These are phyloP conservation scores for Cyclotella baltica DNA, from an alignment of 108 stramenopile genomes.

Conservation along the genomic window DNA sequence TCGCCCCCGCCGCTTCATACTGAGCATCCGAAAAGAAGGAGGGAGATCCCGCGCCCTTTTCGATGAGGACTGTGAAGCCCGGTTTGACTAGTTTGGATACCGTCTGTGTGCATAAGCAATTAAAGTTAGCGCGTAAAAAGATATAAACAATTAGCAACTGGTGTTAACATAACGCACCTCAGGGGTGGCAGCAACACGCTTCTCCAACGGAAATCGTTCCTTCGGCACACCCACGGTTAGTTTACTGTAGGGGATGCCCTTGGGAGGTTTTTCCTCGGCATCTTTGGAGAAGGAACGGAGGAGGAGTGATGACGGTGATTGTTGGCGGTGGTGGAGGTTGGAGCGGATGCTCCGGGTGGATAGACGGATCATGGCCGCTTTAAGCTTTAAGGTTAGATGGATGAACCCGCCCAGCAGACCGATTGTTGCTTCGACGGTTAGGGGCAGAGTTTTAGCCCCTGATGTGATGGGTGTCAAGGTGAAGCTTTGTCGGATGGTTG, in stretches of 20 bases:
- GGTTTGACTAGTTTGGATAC: slow-evolving; percentile 83
- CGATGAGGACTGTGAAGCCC: slow-evolving; percentile 84
- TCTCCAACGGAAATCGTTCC: slow-evolving; percentile 91
- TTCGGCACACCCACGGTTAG: slow-evolving; percentile 95
- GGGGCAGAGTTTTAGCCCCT: too few relatives aligned
- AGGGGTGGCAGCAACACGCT: slow-evolving; percentile 90
- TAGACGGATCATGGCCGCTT: slow-evolving; percentile 12
- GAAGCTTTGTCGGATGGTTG: too few relatives aligned
- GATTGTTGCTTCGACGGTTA: too few relatives aligned
- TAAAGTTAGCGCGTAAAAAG: background rate
- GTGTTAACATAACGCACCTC: slow-evolving; percentile 56
- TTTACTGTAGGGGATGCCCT: slow-evolving; percentile 79
- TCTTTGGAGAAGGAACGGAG: slow-evolving; percentile 27
- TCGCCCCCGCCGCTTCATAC: slow-evolving; percentile 95
- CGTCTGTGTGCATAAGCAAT: slow-evolving; percentile 33
- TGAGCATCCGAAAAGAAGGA: slow-evolving; percentile 92
- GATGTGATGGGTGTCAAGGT: too few relatives aligned
- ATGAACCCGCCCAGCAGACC: too few relatives aligned
- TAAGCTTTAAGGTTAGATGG: too few relatives aligned
- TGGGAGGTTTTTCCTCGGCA: slow-evolving; percentile 29
- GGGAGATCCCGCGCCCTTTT: slow-evolving; percentile 89
- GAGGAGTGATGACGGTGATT: background rate
- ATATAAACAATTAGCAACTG: background rate
- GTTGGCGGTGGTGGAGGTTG: too few relatives aligned
- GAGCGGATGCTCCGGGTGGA: background rate